Evolutionary conservation across 2,329 filamentous ascomycete genomes (phyloP), one percentile per base, ranked within the genome.

Genomic region (Ustulina deusta): DNA sequence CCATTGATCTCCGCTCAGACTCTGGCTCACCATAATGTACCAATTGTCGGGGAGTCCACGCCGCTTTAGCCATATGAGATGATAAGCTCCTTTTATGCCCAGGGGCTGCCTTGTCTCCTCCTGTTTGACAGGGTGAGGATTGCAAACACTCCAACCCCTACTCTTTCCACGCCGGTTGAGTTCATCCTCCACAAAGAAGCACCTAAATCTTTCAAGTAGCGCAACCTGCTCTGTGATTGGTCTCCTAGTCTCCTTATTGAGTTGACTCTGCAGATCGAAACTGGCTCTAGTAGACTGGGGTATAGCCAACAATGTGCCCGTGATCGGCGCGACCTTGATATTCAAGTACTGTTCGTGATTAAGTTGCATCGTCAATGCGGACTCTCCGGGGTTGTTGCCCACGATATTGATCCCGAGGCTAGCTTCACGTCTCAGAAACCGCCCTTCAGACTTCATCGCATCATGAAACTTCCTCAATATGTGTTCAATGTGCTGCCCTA

Each of bases 1-100:
- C 92, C 93, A 97, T 69, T 86, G 86, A 76, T 96, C 92, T 61
- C 93, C 92, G 74, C 86, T 85, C 75, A 92, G 84, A 76, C 90
- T 90, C 77, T 93, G 85, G 60, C 89, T 89, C 52, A 91, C 85
- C 71, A 90, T 89, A 44, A 97, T 81, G 69, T 90, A 88, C 92
- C 93, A 97, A 60, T 86, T 83, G 15, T 86, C 77, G 10, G 84
- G 85, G 93, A 94, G 97, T n/a, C 87, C 89, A 65, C 83, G 83
- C 73, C 89, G 90, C 74, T 86, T 88, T 70, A 97, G 90, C 81
- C 94, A 92, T 17, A 89, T 83, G 40, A 87, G 83, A 65, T 90
- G 88, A 67, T 89, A 85, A 59, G 89, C 83, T 60, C 91, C 88
- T 44, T 88, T 84, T 13, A 88, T 86, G 69, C 91, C 90, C 42